Conservation (phyloP, 2,329 filamentous ascomycete genomes). For the Tricladium varicosporioides region DNA sequence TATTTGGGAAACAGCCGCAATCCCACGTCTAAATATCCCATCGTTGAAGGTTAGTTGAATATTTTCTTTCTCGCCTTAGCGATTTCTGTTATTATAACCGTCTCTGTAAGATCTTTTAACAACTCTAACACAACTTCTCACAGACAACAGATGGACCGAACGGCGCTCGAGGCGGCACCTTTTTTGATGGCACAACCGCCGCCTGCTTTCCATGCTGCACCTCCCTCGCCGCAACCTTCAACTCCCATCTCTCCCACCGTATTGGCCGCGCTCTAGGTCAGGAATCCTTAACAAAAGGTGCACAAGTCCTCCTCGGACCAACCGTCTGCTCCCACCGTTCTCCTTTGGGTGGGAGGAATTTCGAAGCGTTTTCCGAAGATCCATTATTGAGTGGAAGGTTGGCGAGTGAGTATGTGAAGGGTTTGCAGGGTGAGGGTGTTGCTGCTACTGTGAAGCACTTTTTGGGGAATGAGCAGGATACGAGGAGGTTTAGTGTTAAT, state of each 20-base stretch:
- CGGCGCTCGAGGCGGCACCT: conserved; percentile 30
- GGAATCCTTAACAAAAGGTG: conserved; percentile 31
- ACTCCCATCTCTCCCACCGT: conserved; percentile 26
- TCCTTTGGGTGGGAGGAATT: conserved; percentile 31
- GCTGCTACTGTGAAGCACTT: conserved; percentile 31
- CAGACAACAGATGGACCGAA: conserved; percentile 31
- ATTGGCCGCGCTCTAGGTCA: conserved; percentile 30
- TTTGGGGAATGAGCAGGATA: conserved; percentile 33
- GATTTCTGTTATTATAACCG: background rate
- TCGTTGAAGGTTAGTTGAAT: conserved; percentile 27
- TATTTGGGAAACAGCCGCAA: conserved; percentile 29
- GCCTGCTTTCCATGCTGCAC: conserved; percentile 31
- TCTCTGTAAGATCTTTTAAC: no score
- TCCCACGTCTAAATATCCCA: conserved; percentile 30
- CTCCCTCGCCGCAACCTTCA: conserved; percentile 33
- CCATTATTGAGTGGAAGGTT: conserved; percentile 31
- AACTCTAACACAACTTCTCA: background rate
- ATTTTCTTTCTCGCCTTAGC: background rate
- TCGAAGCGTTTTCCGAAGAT: conserved; percentile 34
- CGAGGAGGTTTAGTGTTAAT: conserved; percentile 28
- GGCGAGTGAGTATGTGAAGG: conserved; percentile 30
- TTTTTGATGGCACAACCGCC: conserved; percentile 30
- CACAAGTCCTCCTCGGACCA: conserved; percentile 32
- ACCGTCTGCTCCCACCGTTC: conserved; percentile 23
- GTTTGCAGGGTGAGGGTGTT: background rate